Base-by-base conservation (phyloP, 208 protist species). In the Acanthamoeba rhysodes region DNA sequence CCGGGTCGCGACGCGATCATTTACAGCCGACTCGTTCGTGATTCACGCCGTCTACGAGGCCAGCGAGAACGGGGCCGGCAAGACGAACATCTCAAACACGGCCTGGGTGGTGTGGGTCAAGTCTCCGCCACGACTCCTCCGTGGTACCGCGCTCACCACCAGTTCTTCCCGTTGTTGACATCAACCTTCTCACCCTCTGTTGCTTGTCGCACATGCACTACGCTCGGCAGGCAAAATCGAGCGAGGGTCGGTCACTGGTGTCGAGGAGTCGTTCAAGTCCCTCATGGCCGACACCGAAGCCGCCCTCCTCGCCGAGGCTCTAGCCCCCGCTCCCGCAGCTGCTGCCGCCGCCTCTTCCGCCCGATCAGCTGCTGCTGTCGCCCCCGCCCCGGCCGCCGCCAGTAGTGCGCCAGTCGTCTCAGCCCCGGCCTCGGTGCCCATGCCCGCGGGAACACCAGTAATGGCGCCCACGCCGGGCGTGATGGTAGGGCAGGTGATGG, bases 31-130 rank as follows among this genome's bases (percentile, higher is more conserved):
- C 4, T 53, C 20, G 41, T 82, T 82, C 74, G 37, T 82, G 74
- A 53, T 82, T 16, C 74, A 82, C 24, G 74, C 74, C 24, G 27
- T 82, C 37, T 82, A 82, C 41, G 74, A 37, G 74, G 24, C 29
- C 14, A 82, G 8, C 18, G 74, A 82, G 8, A 32, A 55, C 29
- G 74, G 41, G 41, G 16, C 70, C n/a, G 74, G 24, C 16, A 82
- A 22, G 74, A 82, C 74, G 24, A 82, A 27, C 37, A 50, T 82
- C 41, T 9, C 74, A 1, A 37, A 53, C 37, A 82, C 74, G 0
- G 74, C 74, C 14, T 82, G 74, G 74, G 74, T 82, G 14, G 37
- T n/a, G 10, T 82, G 74, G 74, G 7, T 32, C 74, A 82, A 82
- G 37, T 53, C 74, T 12, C 74, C 74, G 22, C 41, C 74, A 27